Evolutionary conservation across 164 flowering plant genomes (phyloP), one percentile per base, ranked within the genome.

Genomic region (Vitis labrusca): DNA sequence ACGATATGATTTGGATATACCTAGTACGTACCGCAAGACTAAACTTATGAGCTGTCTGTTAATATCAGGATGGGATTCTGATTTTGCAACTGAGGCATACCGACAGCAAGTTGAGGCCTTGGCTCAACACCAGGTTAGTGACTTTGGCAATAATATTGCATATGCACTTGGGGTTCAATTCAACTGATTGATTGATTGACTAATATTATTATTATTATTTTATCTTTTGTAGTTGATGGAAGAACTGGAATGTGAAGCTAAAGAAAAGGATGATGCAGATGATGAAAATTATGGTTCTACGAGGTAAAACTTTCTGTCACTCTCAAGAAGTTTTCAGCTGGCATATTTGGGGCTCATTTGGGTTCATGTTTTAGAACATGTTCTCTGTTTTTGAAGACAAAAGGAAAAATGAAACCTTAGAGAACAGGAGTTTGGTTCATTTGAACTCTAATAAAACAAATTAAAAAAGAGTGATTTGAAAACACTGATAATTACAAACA

Each of bases 31-130:
- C 44, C 0, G 30, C 52, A 61, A 63, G 27, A 59, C 47, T 56
- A 47, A 64, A 55, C 4, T 50, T 10, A 13, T 62, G 37, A 5
- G 30, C 9, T 61, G 7, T 49, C 62, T 54, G 17, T 54, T 55
- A 3, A 48, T 76, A 12, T 60, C 80, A 96, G 99, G 83, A 44
- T 96, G 99, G 99, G 99, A 96, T 92, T 84, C 98, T 81, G 99
- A 96, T 75, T 85, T 91, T 84, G 99, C 99, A 61, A 93, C 99
- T 37, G 91, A 92, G 81, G 98, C 94, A 67, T 96, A 96, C 73
- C 77, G 93, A 56, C 92, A 91, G 74, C 87, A 96, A 81, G 98
- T 96, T 77, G 93, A 95, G 82, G 89, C 84, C 66, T 84, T 96
- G 81, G 89, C 99, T 59, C 91, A 91, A 73, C 94, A 93, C 74